Percentiles rank a stretch among this genome's conserved stretches.
Evolutionary conservation across 148 eudicot species (phyloP).

Genomic region (Rhododendron williamsianum): DNA sequence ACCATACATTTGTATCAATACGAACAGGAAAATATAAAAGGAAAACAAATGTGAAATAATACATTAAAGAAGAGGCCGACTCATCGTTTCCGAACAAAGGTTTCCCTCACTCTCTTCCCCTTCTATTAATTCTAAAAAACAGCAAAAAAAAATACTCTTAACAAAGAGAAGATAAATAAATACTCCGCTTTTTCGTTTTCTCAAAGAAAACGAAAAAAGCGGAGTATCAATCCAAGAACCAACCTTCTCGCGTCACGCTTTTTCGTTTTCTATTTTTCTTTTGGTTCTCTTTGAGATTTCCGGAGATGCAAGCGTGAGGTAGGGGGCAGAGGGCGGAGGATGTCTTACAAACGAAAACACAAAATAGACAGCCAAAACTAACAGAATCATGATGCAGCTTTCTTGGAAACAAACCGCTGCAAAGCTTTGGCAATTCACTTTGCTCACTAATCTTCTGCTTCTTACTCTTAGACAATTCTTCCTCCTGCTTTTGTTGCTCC

Average conservation of each 20-base stretch:
- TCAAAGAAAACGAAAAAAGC: too few species aligned
- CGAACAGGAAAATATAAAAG: not conserved
- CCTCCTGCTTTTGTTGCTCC: conserved; percentile 47
- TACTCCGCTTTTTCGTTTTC: not conserved
- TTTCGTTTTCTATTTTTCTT: not conserved
- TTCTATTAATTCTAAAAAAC: not conserved
- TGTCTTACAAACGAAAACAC: not conserved
- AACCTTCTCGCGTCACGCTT: not conserved
- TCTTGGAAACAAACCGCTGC: conserved; percentile 60
- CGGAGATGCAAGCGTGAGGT: not conserved
- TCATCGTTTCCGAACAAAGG: not conserved
- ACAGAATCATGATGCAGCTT: conserved; percentile 16
- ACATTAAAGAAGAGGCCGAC: not conserved
- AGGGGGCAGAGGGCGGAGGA: not conserved
- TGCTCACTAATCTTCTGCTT: conserved; percentile 36
- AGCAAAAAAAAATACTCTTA: not conserved
- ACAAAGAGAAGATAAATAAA: not conserved
- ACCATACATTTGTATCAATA: not conserved
- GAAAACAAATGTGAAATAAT: not conserved
- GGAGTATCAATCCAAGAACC: not conserved
- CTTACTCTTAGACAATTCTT: conserved; percentile 37
- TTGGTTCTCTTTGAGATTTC: not conserved
- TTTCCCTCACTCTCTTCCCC: not conserved
- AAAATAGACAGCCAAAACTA: not conserved
- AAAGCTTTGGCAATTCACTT: conserved; percentile 48